Evolutionary conservation across 768 basidiomycete species (phyloP), one percentile per base, ranked within the genome.

Genomic region (Russula lepida): DNA sequence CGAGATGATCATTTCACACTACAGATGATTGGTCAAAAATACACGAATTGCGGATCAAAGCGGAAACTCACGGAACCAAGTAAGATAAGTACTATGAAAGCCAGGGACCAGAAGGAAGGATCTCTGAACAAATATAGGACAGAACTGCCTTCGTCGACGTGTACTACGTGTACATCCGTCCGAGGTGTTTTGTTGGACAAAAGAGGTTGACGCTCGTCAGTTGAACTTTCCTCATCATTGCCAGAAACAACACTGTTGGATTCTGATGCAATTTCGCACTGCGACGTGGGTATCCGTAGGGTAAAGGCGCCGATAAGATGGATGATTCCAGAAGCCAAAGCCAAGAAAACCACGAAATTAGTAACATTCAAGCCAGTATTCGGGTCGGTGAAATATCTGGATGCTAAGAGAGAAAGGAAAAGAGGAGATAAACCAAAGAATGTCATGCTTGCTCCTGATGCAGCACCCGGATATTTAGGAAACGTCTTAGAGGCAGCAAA

Each of bases 341-440:
- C 81, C 50, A 91, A 72, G 69, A 84, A 88, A 12, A 67, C 71
- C 25, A 84, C 73, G 69, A 81, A 91, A 13, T 64, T 75, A 27
- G 68, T 80, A 68, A 75, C 79, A 64, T 72, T 80, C 52, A 74
- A 75, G 47, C 78, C 79, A 27, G 74, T 75, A 51, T 71, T 69
- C 13, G 71, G 65, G 41, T 76, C 72, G 5, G 80, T 82, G 71
- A 91, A 91, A 69, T 76, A 83, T 17, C 59, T 74, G 4, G 85
- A 82, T 4, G 86, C 88, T 39, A 90, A 62, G 25, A 79, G 60
- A 23, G 89, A 85, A 7, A 91, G 78, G 65, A 88, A 81, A 23
- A 91, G 74, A 0, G 90, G 90, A 0, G 90, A 92, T 35, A 91
- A 78, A n/a, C 90, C 88, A 68, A 90, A 91, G 25, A 90, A 73